These are phyloP conservation scores for Musa acuminata DNA, from an alignment of 176 grass and related monocot species.

Conservation along the genomic window DNA sequence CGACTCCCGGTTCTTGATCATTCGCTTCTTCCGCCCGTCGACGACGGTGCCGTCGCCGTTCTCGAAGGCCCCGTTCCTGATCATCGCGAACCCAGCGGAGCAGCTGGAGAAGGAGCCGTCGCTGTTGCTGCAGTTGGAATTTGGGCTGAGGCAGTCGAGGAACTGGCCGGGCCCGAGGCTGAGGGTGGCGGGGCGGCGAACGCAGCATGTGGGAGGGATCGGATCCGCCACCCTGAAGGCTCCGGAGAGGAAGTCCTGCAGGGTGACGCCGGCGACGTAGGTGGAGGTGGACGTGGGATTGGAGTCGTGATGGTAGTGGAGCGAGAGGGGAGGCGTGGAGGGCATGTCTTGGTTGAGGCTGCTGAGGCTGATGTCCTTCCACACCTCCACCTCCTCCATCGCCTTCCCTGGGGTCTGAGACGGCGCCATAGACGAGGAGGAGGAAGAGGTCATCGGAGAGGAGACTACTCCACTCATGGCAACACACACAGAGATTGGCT, in stretches of 20 bases:
- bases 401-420: background rate
- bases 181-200: background rate
- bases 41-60: background rate
- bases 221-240: background rate
- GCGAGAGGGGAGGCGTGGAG: background rate
- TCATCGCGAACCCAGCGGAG: too few relatives aligned
- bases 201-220: background rate
- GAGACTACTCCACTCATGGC: background rate
- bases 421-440: background rate
- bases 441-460: background rate
- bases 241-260: background rate
- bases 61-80: background rate
- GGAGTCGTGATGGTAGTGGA: background rate
- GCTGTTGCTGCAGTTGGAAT: background rate
- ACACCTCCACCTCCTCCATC: conserved; percentile 6
- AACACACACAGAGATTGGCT: too few relatives aligned
- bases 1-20: conserved; percentile 83
- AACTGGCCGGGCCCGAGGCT: background rate
- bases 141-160: too few relatives aligned
- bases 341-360: background rate
- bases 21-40: conserved; percentile 45
- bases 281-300: background rate
- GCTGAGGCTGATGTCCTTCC: background rate
- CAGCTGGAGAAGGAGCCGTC: too few relatives aligned
- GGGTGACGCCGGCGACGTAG: background rate